phyloP scores from a whole-genome alignment of 23 red algal species.

The Gracilariopsis chorda region DNA sequence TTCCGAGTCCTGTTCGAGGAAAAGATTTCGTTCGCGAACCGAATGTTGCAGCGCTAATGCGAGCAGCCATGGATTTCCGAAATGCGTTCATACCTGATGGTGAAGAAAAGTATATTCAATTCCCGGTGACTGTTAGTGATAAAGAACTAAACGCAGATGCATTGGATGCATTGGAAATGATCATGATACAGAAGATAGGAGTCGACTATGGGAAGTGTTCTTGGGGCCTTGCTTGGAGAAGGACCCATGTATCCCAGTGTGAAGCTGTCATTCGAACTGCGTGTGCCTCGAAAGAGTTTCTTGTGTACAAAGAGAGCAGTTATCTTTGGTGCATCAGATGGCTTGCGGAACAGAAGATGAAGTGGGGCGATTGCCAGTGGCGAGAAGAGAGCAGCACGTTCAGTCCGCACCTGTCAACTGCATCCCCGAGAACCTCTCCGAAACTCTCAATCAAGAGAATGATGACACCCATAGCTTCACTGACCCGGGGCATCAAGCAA shows the following conservation, averaged over 20 bases:
- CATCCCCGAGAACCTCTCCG: no score
- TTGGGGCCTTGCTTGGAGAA: background rate
- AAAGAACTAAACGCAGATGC: conserved; percentile 18
- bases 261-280: background rate
- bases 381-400: no score
- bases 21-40: background rate
- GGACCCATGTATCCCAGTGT: background rate
- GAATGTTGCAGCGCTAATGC: background rate
- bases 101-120: background rate
- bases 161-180: background rate
- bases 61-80: background rate
- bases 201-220: background rate
- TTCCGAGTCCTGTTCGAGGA: background rate
- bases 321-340: background rate
- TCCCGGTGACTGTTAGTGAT: background rate
- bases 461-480: no score
- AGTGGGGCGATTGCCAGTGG: no score
- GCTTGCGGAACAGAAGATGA: background rate
- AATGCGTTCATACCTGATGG: background rate
- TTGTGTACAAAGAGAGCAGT: background rate
- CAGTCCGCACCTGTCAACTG: no score
- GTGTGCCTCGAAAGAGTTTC: background rate
- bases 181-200: background rate
- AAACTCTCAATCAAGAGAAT: no score
- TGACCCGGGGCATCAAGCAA: no score